Conservation (phyloP, 495 filamentous ascomycete species). For the Penicilliopsis zonata region DNA sequence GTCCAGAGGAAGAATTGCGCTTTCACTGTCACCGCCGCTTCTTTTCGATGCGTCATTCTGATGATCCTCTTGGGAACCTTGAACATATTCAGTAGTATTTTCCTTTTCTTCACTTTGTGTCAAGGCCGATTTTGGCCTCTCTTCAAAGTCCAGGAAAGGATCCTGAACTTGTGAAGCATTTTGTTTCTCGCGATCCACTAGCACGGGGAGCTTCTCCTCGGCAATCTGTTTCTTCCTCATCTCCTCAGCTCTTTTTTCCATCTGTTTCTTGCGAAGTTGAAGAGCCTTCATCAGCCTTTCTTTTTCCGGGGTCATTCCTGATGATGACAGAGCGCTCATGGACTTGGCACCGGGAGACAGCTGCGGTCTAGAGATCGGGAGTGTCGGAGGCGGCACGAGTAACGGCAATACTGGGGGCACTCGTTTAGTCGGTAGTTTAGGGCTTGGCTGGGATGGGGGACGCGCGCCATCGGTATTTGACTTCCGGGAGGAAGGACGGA, state of each 20-base stretch:
- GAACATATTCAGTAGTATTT: too few species aligned
- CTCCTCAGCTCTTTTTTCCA: conserved; percentile 34
- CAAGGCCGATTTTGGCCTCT: too few species aligned
- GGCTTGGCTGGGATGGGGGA: conserved; percentile 32
- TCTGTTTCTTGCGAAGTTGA: conserved; percentile 72
- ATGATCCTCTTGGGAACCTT: too few species aligned
- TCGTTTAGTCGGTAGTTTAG: conserved; percentile 22
- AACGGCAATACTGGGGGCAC: conserved; percentile 30
- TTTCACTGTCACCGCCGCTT: too few species aligned
- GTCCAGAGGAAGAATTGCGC: too few species aligned
- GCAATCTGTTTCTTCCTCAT: conserved; percentile 15
- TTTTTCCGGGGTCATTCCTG: conserved; percentile 76
- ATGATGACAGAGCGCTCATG: conserved; percentile 35
- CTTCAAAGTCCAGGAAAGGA: too few species aligned
- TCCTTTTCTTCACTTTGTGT: too few species aligned
- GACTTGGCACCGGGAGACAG: conserved; percentile 43
- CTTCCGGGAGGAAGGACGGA: conserved; percentile 35
- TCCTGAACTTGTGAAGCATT: too few species aligned
- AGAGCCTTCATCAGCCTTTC: conserved; percentile 86
- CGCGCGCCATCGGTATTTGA: conserved; percentile 18
- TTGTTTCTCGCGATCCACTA: too few species aligned
- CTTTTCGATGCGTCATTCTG: too few species aligned
- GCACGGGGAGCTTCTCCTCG: conserved; percentile 1
- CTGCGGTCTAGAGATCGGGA: conserved; percentile 30
- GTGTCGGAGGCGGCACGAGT: conserved; percentile 36